Evolutionary conservation across 371 early-diverging fungal species (phyloP), one percentile per base, ranked within the genome.

Genomic region (Mortierella sp.): DNA sequence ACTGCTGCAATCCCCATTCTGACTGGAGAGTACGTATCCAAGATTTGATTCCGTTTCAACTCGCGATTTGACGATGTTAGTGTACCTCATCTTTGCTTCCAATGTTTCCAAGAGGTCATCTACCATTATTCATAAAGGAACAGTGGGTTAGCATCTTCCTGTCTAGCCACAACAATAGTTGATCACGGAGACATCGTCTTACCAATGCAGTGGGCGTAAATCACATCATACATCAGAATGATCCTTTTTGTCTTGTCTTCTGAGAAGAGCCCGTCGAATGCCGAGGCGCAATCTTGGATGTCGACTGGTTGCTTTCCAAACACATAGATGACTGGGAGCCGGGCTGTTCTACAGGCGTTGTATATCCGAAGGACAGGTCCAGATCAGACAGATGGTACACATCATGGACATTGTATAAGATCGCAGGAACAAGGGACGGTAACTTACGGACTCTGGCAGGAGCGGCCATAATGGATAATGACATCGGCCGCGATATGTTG

Each of bases 401-500:
- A 45, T 4, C 31, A n/a, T 38, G 38, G 21, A 12, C 2, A 6
- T 18, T 7, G 19, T 13, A 12, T 18, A 5, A 7, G 7, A 51
- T 18, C 5, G 49, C 23, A 19, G 26, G 12, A 26, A 10, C 14
- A 27, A 34, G 12, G n/a, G 5, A 19, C 31, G 5, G 31, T 6
- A 5, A 80, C 86, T 82, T 84, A 92, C 91, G 91, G 87, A 71
- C 92, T 91, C 34, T 96, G 82, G 67, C 98, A 98, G 13, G 96
- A 89, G 38, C 91, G 89, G 6, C 98, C 98, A 82, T 93, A 98
- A 76, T 98, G 98, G 30, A 98, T 87, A 41, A 98, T 86, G 21
- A 92, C 66, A 56, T 96, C 94, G 5, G 95, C 90, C 18, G 81
- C 63, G 45, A 89, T 90, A 79, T 98, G 98, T 74, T 91, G 87